Conservation (phyloP, 176 grass and related monocot species). For the Triticum monococcum region DNA sequence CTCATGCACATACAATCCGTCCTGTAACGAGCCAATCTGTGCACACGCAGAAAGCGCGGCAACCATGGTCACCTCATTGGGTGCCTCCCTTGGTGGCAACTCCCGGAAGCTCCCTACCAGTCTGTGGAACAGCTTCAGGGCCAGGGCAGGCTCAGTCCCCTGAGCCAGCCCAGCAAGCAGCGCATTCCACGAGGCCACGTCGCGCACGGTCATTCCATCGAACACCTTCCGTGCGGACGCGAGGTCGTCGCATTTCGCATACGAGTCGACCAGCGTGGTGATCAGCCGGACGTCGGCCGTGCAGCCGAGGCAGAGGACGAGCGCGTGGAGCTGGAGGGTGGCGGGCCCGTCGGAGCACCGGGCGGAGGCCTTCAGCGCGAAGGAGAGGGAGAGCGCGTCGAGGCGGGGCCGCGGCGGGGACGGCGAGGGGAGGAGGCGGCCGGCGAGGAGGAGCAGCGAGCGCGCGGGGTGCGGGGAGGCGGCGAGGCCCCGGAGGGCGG, state of each 20-base stretch:
- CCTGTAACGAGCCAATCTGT: slow-evolving; percentile 51
- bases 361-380: slow-evolving; percentile 64
- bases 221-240: slow-evolving; percentile 53
- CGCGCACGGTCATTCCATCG: slow-evolving; percentile 63
- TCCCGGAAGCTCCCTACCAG: slow-evolving; percentile 33
- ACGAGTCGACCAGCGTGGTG: slow-evolving; percentile 77
- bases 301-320: slow-evolving; percentile 53
- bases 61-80: slow-evolving; percentile 58
- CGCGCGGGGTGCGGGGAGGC: slow-evolving; percentile 46
- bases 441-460: slow-evolving; percentile 55
- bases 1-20: slow-evolving; percentile 48
- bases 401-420: slow-evolving; percentile 37
- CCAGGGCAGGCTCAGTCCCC: slow-evolving; percentile 49
- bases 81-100: slow-evolving; percentile 47
- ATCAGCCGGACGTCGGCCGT: slow-evolving; percentile 46
- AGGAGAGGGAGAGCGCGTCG: slow-evolving; percentile 81
- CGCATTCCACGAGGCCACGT: slow-evolving; percentile 80
- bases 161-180: slow-evolving; percentile 63
- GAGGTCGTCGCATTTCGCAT: slow-evolving; percentile 53
- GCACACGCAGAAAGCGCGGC: slow-evolving; percentile 68
- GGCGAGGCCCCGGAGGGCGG: slow-evolving; percentile 59
- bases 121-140: slow-evolving; percentile 57
- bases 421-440: slow-evolving; percentile 25
- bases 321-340: slow-evolving; percentile 62
- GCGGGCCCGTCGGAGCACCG: slow-evolving; percentile 37